Evolutionary conservation across 2,329 filamentous ascomycete genomes (phyloP).

Genomic region (Herpotrichia juniperi): DNA sequence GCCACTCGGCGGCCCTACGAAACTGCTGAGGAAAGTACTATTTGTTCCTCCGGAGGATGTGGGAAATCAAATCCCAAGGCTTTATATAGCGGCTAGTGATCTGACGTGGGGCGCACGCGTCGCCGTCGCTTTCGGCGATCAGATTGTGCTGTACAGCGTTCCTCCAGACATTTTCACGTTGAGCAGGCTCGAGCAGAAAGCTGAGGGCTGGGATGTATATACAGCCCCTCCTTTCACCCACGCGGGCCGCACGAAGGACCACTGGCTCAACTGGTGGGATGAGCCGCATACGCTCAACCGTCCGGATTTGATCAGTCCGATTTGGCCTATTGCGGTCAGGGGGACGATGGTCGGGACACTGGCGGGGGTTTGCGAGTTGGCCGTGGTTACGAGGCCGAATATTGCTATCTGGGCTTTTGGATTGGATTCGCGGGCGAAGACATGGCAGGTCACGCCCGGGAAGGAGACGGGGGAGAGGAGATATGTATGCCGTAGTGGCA

Average conservation of each 20-base stretch:
- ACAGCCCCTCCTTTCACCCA: conserved; percentile 14
- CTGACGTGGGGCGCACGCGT: conserved; percentile 63
- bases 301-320: conserved; percentile 15
- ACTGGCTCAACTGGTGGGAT: conserved; percentile 40
- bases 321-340: conserved; percentile 57
- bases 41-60: conserved; percentile 52
- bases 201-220: conserved; percentile 26
- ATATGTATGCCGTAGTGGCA: conserved; percentile 31
- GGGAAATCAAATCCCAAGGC: conserved; percentile 48
- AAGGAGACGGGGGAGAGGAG: conserved; percentile 8
- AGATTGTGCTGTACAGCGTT: conserved; percentile 65
- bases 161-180: conserved; percentile 56
- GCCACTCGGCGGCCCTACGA: conserved; percentile 61
- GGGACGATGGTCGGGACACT: conserved; percentile 58
- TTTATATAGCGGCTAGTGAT: conserved; percentile 65
- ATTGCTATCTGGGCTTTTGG: conserved; percentile 61
- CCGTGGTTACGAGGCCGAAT: conserved; percentile 52
- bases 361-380: conserved; percentile 56
- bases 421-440: conserved; percentile 50
- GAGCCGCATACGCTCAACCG: conserved; percentile 13
- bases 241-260: conserved; percentile 23
- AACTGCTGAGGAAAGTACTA: conserved; percentile 64
- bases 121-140: conserved; percentile 61
- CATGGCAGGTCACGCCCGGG: conserved; percentile 51
- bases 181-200: conserved; percentile 36